Evolutionary conservation across 345 rosid genomes (phyloP), one percentile per base, ranked within the genome.

Genomic region (Eutrema heterophyllum): DNA sequence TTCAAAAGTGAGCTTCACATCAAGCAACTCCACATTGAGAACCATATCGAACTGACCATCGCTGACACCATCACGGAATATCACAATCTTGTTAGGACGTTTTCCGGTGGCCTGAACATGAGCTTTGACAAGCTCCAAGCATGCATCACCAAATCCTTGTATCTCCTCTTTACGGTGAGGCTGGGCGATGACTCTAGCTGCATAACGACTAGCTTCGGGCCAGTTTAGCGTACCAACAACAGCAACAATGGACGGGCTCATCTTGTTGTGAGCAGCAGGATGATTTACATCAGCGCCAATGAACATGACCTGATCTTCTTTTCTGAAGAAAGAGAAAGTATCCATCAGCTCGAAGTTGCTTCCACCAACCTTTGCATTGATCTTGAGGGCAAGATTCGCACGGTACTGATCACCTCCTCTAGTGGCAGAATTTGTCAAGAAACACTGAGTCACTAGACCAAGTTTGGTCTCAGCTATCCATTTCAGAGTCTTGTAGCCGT

Each of bases 301-400:
- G 44, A 89, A 93, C 97, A 93, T 93, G 29, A 88, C 96, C 57
- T 82, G 77, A 50, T 72, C 83, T 0, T 79, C 74, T 72, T 67
- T 79, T 6, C 11, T 63, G 33, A 91, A 84, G 79, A 66, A 75
- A 1, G 91, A 85, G 38, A 91, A 84, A 44, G 51, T 65, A 46
- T 86, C 86, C 41, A 66, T 61, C 53, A 93, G 88, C 85, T 91
- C 98, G 0, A 79, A 84, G 14, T 91, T 93, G 84, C 96, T 93
- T 55, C 98, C 97, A 44, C 96, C 98, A n/a, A 93, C 91, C 81
- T 93, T 93, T 0, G 97, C 98, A 53, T 93, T 93, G 78, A 93
- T 91, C 86, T 91, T 89, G 41, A 91, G 87, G 3, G 87, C 92
- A 29, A 93, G 86, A 77, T 91, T 88, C 26, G 93, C 87, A 5